phyloP scores from a whole-genome alignment of 2,329 filamentous ascomycete genomes.

The Hypoxylon rubiginosum region DNA sequence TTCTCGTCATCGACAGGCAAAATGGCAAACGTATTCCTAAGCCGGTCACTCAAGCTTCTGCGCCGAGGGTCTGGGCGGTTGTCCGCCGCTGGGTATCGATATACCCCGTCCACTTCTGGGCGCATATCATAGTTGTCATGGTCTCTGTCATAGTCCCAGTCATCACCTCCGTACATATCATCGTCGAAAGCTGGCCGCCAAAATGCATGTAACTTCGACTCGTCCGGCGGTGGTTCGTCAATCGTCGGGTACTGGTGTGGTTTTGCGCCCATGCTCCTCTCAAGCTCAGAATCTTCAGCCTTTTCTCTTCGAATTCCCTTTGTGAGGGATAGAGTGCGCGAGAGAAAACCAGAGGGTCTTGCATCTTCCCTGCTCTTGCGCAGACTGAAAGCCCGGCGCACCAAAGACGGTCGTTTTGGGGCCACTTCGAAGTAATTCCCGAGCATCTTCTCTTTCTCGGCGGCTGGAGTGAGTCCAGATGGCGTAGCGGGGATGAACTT shows the following conservation, averaged over 20 bases:
- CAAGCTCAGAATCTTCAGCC: conserved; percentile 45
- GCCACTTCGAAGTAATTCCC: conserved; percentile 68
- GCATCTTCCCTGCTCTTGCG: conserved; percentile 63
- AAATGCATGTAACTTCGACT: conserved; percentile 69
- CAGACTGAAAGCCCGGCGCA: conserved; percentile 67
- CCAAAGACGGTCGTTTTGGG: conserved; percentile 64
- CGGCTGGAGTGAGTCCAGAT: conserved; percentile 68
- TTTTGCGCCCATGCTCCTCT: conserved; percentile 48
- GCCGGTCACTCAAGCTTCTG: conserved; percentile 64
- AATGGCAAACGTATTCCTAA: conserved; percentile 73
- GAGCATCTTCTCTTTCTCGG: conserved; percentile 65
- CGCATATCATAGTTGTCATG: conserved; percentile 45
- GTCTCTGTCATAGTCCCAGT: conserved; percentile 33
- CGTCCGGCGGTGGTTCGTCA: conserved; percentile 64
- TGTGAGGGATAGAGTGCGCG: conserved; percentile 68
- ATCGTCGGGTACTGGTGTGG: conserved; percentile 57
- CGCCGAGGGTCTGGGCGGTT: conserved; percentile 60
- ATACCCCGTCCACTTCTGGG: conserved; percentile 55
- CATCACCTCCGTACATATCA: conserved; percentile 49
- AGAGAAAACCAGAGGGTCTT: conserved; percentile 60
- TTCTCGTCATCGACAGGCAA: conserved; percentile 64
- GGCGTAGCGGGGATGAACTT: conserved; percentile 75
- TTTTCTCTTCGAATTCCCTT: conserved; percentile 54
- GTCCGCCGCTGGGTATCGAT: conserved; percentile 63
- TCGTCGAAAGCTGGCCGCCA: conserved; percentile 68